Percentiles rank a stretch among this genome's conserved stretches.
Evolutionary conservation across 192 early-diverging fungal genomes (phyloP).

Genomic region (Mortierella alpina): DNA sequence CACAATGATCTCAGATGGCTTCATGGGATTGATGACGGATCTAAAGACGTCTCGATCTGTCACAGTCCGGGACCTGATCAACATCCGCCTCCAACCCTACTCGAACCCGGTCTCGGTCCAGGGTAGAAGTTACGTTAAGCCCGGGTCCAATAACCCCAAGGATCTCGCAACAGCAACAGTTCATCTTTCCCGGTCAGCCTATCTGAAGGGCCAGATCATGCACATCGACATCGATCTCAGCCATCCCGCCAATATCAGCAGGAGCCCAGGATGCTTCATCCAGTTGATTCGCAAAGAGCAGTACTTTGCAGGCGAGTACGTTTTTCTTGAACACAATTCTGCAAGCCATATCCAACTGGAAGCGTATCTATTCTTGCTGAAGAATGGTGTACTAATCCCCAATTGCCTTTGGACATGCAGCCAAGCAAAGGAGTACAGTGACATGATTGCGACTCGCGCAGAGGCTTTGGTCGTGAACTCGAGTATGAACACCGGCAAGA

Average conservation of each 20-base stretch:
- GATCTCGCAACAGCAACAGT: conserved; percentile 11
- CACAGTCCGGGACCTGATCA: conserved; percentile 25
- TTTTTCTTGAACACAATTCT: not conserved
- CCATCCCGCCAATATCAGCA: conserved; percentile 19
- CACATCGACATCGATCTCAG: conserved; percentile 22
- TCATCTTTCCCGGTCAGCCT: conserved; percentile 8
- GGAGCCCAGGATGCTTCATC: conserved; percentile 24
- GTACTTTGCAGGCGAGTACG: conserved; percentile 40
- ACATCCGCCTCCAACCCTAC: conserved; percentile 10
- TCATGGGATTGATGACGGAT: conserved; percentile 20
- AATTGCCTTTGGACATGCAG: not conserved
- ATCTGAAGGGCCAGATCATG: conserved; percentile 13
- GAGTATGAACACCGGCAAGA: conserved; percentile 16
- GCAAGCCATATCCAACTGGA: not conserved
- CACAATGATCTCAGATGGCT: conserved; percentile 9
- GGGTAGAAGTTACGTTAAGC: not conserved
- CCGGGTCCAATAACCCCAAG: not conserved
- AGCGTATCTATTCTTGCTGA: not conserved
- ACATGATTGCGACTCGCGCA: conserved; percentile 1
- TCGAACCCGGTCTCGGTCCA: not conserved
- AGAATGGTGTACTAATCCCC: not conserved
- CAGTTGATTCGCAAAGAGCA: conserved; percentile 22
- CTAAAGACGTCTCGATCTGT: conserved; percentile 7
- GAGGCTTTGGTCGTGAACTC: conserved; percentile 13
- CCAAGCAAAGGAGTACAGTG: conserved; percentile 29